Conservation (phyloP, 176 grass and related monocot species). For the Metroxylon sagu region DNA sequence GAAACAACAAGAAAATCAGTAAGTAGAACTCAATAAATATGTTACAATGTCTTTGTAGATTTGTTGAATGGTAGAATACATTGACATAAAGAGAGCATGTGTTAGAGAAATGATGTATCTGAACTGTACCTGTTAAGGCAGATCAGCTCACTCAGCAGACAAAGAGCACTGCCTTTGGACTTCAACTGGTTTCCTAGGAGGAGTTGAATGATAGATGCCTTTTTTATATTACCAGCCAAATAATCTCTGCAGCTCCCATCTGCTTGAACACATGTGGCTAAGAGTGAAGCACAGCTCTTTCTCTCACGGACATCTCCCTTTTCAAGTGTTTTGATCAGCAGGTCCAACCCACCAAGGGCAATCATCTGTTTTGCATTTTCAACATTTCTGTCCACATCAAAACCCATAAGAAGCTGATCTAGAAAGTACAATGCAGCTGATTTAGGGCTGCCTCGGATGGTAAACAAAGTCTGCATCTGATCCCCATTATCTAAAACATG, state of each 20-base stretch:
- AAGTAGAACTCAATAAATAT: too few species aligned
- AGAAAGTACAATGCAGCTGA: slow-evolving; percentile 78
- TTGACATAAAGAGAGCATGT: too few species aligned
- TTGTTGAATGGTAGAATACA: too few species aligned
- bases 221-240: slow-evolving; percentile 73
- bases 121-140: slow-evolving; percentile 75
- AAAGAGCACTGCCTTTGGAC: slow-evolving; percentile 53
- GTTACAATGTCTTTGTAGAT: too few species aligned
- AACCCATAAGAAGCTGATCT: slow-evolving; percentile 85
- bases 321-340: slow-evolving; percentile 66
- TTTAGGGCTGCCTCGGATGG: slow-evolving; percentile 59
- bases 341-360: slow-evolving; percentile 70
- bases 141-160: slow-evolving; percentile 66
- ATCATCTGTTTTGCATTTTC: slow-evolving; percentile 94
- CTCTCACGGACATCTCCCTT: slow-evolving; percentile 44
- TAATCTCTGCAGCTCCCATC: slow-evolving; percentile 80
- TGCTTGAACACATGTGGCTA: slow-evolving; percentile 66
- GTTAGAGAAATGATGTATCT: not conserved
- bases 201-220: slow-evolving; percentile 59
- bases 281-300: slow-evolving; percentile 56
- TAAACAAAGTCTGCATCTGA: slow-evolving; percentile 55
- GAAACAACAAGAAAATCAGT: too few species aligned
- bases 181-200: slow-evolving; percentile 67
- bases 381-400: slow-evolving; percentile 81
- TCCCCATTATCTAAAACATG: slow-evolving; percentile 69